phyloP scores from a whole-genome alignment of 495 filamentous ascomycete species.

The Alectoria sarmentosa region DNA sequence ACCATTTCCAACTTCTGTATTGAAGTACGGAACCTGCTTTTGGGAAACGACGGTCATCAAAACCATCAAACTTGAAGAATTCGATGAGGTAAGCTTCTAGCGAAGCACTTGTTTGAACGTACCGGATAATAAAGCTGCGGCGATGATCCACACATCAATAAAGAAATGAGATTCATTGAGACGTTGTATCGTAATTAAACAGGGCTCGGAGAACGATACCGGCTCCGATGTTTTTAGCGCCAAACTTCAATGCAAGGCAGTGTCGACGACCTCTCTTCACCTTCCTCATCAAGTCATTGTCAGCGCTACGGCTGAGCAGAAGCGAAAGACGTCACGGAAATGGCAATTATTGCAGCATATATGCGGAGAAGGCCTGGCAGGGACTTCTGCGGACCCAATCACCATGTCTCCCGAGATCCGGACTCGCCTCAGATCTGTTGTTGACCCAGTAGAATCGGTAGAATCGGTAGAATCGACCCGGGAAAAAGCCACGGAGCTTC shows the following conservation, averaged over 20 bases:
- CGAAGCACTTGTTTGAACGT: no score
- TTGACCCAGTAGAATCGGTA: background rate
- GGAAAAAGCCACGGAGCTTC: background rate
- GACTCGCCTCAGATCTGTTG: background rate
- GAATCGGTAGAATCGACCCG: background rate
- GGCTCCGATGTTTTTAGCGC: background rate
- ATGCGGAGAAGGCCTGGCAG: background rate
- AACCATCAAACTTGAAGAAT: no score
- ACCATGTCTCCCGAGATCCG: background rate
- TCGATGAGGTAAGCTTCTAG: no score
- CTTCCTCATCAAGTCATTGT: conserved; percentile 3
- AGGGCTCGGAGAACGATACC: background rate
- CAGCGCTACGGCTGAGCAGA: background rate
- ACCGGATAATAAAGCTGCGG: no score
- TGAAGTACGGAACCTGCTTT: no score
- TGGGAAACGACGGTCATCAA: no score
- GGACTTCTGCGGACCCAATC: background rate
- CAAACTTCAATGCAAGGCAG: background rate
- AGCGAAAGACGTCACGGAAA: background rate
- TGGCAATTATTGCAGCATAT: conserved; percentile 2
- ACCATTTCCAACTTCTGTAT: no score
- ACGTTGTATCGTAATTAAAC: no score
- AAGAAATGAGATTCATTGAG: no score
- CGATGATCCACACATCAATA: no score
- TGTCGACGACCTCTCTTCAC: background rate